These are phyloP conservation scores for Lachnum nothofagi DNA, from an alignment of 2,329 filamentous ascomycete species.

Conservation along the genomic window DNA sequence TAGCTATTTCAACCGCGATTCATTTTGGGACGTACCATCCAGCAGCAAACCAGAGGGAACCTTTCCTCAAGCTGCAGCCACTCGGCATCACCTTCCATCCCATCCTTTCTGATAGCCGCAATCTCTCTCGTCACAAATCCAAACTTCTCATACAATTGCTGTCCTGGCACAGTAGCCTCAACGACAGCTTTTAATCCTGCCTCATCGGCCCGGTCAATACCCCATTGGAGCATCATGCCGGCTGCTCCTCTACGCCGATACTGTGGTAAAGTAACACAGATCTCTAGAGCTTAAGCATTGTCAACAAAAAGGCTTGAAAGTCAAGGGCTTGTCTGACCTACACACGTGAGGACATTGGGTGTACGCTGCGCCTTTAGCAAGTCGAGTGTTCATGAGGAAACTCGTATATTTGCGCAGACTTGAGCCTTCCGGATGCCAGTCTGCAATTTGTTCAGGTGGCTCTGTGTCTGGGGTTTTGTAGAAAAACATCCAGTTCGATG, in stretches of 20 bases:
- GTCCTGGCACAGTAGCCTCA: not conserved
- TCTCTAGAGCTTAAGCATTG: not conserved
- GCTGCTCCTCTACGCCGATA: not conserved
- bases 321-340: not conserved
- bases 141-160: not conserved
- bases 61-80: not conserved
- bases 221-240: not conserved
- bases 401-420: not conserved
- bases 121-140: not conserved
- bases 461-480: not conserved
- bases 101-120: not conserved
- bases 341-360: not conserved
- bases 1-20: not conserved
- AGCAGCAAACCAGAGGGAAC: not conserved
- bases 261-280: not conserved
- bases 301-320: not conserved
- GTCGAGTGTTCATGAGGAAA: not conserved
- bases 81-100: not conserved
- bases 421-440: not conserved
- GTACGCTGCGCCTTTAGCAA: not conserved
- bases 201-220: not conserved
- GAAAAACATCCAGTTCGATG: not conserved
- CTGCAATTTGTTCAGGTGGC: not conserved
- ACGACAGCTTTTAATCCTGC: not conserved
- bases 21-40: not conserved